phyloP scores from a whole-genome alignment of 768 basidiomycete species.

The Psilocybe subaeruginosa region DNA sequence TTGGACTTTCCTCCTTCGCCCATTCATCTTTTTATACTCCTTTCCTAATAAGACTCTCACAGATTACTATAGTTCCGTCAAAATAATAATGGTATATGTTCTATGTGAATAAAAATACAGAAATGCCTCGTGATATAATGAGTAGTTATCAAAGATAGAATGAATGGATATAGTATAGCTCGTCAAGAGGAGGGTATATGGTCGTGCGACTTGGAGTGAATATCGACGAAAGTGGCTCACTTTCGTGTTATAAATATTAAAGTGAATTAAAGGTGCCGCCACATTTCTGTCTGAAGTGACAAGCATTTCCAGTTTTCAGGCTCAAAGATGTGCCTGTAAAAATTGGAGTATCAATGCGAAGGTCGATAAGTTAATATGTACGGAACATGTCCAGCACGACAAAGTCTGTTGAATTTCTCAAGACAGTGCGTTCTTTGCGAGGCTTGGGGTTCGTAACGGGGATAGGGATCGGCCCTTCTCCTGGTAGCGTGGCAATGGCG shows the following conservation, averaged over 20 bases:
- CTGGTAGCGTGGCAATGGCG: slow-evolving; percentile 28
- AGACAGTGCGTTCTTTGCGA: slow-evolving; percentile 7
- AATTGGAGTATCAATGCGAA: background rate
- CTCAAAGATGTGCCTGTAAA: background rate
- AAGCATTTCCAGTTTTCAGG: too few relatives aligned
- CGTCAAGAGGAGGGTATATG: background rate
- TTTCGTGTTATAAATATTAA: too few relatives aligned
- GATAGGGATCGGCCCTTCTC: slow-evolving; percentile 27
- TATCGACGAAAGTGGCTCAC: background rate
- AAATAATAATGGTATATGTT: too few relatives aligned
- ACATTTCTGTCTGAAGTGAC: too few relatives aligned
- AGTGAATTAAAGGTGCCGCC: too few relatives aligned
- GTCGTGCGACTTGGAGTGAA: background rate
- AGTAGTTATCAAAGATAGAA: background rate
- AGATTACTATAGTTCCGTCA: too few relatives aligned
- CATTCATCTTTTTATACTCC: too few relatives aligned
- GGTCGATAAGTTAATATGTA: background rate
- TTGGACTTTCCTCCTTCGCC: too few relatives aligned
- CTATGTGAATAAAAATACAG: too few relatives aligned
- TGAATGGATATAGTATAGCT: background rate
- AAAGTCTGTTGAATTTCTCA: background rate
- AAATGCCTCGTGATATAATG: background rate
- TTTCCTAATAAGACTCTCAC: too few relatives aligned
- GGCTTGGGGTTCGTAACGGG: slow-evolving; percentile 22
- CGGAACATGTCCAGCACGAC: background rate